Evolutionary conservation across 805 yeast species (phyloP).

Genomic region (Hanseniaspora vineae): DNA sequence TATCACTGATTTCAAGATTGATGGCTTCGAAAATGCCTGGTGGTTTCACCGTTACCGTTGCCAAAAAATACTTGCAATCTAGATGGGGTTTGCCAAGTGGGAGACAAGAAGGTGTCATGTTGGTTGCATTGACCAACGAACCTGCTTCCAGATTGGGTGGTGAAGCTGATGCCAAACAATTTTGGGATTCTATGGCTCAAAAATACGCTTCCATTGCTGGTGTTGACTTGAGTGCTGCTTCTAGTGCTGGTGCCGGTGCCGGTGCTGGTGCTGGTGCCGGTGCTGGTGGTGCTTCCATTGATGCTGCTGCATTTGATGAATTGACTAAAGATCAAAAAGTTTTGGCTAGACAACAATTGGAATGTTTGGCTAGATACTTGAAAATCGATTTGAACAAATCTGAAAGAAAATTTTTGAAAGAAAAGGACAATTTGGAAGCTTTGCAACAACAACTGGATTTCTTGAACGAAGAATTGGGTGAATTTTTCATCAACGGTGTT

Average conservation of each 20-base stretch:
- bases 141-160: constrained; percentile 79
- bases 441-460: constrained; percentile 85
- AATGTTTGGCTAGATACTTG: constrained; percentile 88
- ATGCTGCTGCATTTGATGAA: constrained; percentile 86
- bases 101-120: constrained; percentile 84
- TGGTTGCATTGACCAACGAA: constrained; percentile 75
- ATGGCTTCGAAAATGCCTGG: constrained; percentile 99
- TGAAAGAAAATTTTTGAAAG: constrained; percentile 64
- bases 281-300: constrained; percentile 79
- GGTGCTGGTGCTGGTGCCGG: constrained; percentile 40
- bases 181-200: constrained; percentile 68
- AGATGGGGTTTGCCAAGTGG: constrained; percentile 91
- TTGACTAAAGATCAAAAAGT: constrained; percentile 35
- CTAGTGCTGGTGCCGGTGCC: constrained; percentile 38
- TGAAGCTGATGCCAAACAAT: constrained; percentile 84
- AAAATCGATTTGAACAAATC: constrained; percentile 87
- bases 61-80: constrained; percentile 83
- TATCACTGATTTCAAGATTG: constrained; percentile 78
- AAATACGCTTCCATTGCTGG: constrained; percentile 81
- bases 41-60: constrained; percentile 86
- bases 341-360: constrained; percentile 47
- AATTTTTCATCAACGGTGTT: constrained; percentile 84
- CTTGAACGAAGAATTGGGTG: constrained; percentile 67
- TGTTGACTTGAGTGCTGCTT: constrained; percentile 55
- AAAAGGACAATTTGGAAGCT: constrained; percentile 68